These are phyloP conservation scores for Sextonia rubra DNA, from an alignment of 164 flowering plant species.

Conservation along the genomic window DNA sequence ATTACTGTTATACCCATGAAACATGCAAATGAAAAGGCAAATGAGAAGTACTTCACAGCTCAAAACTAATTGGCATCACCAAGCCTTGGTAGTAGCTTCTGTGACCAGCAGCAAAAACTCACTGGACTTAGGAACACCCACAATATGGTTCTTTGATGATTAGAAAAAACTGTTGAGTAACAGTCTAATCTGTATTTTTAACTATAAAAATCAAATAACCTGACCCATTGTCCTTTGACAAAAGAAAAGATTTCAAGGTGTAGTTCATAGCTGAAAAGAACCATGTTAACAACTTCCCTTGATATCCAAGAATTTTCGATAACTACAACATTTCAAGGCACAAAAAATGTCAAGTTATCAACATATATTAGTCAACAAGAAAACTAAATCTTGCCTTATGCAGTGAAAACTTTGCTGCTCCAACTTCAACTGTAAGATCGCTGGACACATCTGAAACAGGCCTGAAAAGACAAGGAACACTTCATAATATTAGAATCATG, in stretches of 20 bases:
- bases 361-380: not conserved
- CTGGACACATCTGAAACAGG: slow-evolving; percentile 96
- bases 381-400: slow-evolving; percentile 61
- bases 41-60: not conserved
- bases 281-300: not conserved
- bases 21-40: not conserved
- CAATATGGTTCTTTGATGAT: not conserved
- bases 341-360: not conserved
- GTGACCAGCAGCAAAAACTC: not conserved
- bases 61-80: too few relatives aligned
- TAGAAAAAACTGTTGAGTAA: too few relatives aligned
- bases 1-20: not conserved
- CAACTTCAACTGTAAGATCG: slow-evolving; percentile 84
- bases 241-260: not conserved
- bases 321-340: not conserved
- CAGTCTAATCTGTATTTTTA: not conserved
- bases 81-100: too few relatives aligned
- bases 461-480: slow-evolving; percentile 54
- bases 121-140: not conserved
- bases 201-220: not conserved
- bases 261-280: not conserved
- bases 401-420: slow-evolving; percentile 65
- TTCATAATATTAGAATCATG: not conserved
- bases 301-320: not conserved
- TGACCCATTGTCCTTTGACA: not conserved